Conservation (phyloP, 148 eudicot species). For the Chenopodium album region DNA sequence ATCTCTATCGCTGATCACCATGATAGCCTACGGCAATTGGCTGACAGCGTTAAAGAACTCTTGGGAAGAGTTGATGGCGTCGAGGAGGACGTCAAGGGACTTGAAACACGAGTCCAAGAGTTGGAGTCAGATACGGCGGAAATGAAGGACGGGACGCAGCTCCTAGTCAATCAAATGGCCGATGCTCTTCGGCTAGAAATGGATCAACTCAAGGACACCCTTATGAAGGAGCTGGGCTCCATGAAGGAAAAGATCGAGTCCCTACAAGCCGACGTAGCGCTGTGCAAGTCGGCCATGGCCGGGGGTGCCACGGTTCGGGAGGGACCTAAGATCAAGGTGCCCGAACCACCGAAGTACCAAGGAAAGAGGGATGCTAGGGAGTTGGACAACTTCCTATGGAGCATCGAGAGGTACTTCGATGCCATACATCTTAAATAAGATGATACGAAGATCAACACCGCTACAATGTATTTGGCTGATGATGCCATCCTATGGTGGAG, state of each 20-base stretch:
- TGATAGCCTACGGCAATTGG: no score
- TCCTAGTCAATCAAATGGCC: no score
- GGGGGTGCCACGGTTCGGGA: neutral
- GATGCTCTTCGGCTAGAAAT: no score
- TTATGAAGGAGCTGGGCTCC: neutral
- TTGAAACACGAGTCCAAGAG: no score
- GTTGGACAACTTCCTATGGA: neutral
- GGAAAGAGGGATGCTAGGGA: neutral
- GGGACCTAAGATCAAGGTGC: neutral
- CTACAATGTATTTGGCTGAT: neutral
- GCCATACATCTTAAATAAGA: neutral
- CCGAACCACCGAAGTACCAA: neutral
- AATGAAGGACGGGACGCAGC: no score
- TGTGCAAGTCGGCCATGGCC: neutral
- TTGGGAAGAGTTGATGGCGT: no score
- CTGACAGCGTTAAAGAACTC: no score
- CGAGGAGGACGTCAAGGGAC: no score
- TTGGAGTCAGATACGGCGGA: no score
- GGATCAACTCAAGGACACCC: no score
- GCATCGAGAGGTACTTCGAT: neutral
- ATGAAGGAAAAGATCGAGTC: no score
- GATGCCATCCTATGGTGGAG: conserved; percentile 14
- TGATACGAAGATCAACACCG: neutral
- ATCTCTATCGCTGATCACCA: no score
- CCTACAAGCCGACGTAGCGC: neutral